These are phyloP conservation scores for Globisporangium canariense DNA, from an alignment of 352 stramenopile genomes.

Conservation along the genomic window DNA sequence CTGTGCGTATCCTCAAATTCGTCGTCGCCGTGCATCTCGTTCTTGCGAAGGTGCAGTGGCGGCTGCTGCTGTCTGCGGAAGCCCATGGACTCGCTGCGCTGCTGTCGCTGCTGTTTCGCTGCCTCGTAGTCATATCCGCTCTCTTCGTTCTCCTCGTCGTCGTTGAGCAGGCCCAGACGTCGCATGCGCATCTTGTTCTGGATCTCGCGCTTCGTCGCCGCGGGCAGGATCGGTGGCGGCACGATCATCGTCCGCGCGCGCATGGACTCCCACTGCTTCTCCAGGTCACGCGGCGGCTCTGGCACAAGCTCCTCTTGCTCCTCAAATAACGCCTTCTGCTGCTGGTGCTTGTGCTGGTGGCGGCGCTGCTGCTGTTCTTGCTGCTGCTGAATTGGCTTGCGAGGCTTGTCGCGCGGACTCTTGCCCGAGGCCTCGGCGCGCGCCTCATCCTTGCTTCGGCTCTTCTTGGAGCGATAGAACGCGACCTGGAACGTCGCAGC, in stretches of 20 bases:
- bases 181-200: constrained; percentile 63
- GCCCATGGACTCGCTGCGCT: not conserved
- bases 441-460: constrained; percentile 35
- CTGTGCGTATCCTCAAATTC: constrained; percentile 16
- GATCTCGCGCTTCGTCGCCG: constrained; percentile 39
- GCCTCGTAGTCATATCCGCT: constrained; percentile 21
- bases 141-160: constrained; percentile 38
- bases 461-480: constrained; percentile 54
- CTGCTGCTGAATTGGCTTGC: constrained; percentile 17
- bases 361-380: constrained; percentile 16
- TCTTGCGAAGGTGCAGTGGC: constrained; percentile 20
- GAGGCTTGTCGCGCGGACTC: constrained; percentile 7
- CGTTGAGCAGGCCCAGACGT: constrained; percentile 43
- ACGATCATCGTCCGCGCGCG: constrained; percentile 30
- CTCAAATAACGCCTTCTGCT: constrained; percentile 3
- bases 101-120: constrained; percentile 9
- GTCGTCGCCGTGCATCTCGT: constrained; percentile 16
- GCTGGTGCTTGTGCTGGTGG: constrained; percentile 1
- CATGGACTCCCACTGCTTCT: constrained; percentile 47
- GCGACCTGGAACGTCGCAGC: constrained; percentile 22
- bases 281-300: constrained; percentile 18
- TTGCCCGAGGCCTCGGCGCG: constrained; percentile 1
- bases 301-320: not conserved
- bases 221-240: constrained; percentile 34
- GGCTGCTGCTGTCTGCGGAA: constrained; percentile 13